A percentile compares a stretch with the other conserved stretches of the same genome.
phyloP scores from a whole-genome alignment of 1,284 basidiomycete species.

The Stereum hirsutum region DNA sequence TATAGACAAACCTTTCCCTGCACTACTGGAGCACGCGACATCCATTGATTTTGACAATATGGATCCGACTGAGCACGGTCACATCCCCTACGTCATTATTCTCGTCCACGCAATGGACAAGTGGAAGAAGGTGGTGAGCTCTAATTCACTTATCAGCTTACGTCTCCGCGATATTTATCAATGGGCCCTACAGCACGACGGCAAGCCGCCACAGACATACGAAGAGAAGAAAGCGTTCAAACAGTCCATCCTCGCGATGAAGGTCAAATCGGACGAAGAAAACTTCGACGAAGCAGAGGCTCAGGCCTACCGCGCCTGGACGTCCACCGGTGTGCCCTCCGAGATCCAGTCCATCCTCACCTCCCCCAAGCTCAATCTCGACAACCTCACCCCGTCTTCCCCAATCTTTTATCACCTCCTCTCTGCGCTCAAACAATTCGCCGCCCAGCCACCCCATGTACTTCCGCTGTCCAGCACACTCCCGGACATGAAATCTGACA shows the following conservation, averaged over 20 bases:
- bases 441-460: constrained; percentile 31
- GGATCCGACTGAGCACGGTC: constrained; percentile 81
- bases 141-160: not conserved
- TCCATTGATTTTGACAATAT: constrained; percentile 64
- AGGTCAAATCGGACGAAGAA: constrained; percentile 79
- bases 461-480: constrained; percentile 58
- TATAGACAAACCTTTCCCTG: constrained; percentile 84
- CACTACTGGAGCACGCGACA: constrained; percentile 65
- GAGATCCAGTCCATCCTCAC: constrained; percentile 1
- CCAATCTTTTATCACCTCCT: constrained; percentile 36
- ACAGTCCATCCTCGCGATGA: constrained; percentile 45
- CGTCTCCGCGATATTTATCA: not conserved
- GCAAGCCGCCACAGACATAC: constrained; percentile 49
- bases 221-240: constrained; percentile 80
- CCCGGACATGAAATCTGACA: constrained; percentile 96
- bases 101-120: constrained; percentile 75
- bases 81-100: constrained; percentile 83
- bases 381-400: not conserved
- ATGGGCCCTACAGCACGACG: constrained; percentile 43
- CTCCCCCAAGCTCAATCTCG: not conserved
- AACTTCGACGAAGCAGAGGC: constrained; percentile 92
- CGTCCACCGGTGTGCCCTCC: constrained; percentile 40
- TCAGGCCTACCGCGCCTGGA: constrained; percentile 73
- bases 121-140: constrained; percentile 66
- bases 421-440: constrained; percentile 62